phyloP scores from a whole-genome alignment of 129 eudicot species.

The Oenanthe sinensis region DNA sequence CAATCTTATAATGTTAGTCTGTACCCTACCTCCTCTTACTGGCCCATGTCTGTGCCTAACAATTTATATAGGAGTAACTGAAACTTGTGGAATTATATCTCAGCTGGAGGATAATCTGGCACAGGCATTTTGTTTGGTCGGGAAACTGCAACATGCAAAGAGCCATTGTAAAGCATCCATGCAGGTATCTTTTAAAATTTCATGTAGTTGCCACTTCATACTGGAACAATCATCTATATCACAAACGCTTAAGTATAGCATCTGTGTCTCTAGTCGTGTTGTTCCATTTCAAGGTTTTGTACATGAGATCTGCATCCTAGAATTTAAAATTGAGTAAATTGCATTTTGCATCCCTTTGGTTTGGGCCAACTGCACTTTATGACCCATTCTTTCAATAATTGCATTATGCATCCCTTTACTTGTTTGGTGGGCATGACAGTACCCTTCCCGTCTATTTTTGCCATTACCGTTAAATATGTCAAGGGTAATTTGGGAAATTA shows the following conservation, averaged over 20 bases:
- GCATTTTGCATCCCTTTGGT: no score
- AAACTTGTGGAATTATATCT: not conserved
- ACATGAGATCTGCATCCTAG: not conserved
- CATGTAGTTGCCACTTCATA: not conserved
- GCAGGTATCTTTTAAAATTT: constrained; percentile 32
- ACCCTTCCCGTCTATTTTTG: no score
- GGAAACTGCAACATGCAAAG: constrained; percentile 39
- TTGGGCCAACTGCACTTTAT: no score
- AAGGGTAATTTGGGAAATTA: no score
- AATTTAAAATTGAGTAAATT: no score
- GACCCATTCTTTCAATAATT: no score
- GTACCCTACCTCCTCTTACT: not conserved
- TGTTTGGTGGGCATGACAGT: no score
- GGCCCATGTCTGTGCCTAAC: not conserved
- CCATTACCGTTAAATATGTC: no score
- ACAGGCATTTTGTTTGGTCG: constrained; percentile 44
- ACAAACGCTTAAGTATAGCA: not conserved
- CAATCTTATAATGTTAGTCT: not conserved
- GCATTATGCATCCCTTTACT: no score
- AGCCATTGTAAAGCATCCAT: constrained; percentile 70
- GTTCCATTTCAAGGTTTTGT: not conserved
- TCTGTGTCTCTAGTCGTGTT: not conserved
- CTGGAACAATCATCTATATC: not conserved
- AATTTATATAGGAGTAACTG: not conserved
- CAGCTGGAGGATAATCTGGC: constrained; percentile 80